These are phyloP conservation scores for Dimocarpus longan DNA, from an alignment of 345 rosid species.

Conservation along the genomic window DNA sequence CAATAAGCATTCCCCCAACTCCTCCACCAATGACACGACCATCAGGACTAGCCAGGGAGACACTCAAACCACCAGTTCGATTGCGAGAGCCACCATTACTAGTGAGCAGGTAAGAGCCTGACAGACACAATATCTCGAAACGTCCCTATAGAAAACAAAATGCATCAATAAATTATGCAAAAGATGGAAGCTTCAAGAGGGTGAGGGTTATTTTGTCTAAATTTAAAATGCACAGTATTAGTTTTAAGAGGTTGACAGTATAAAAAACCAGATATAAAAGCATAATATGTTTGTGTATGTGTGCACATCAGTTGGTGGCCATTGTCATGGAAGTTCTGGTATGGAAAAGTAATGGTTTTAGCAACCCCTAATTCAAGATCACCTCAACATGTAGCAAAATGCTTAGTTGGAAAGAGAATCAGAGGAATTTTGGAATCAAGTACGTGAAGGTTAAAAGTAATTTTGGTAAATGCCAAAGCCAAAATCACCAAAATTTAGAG, in stretches of 20 bases:
- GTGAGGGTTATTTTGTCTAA: background rate
- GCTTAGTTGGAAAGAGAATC: background rate
- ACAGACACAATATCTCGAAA: slow-evolving; percentile 82
- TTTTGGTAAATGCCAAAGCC: background rate
- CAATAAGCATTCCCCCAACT: slow-evolving; percentile 87
- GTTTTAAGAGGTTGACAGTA: background rate
- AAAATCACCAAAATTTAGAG: background rate
- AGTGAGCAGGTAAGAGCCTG: slow-evolving; percentile 68
- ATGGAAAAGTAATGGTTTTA: background rate
- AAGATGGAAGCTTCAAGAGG: background rate
- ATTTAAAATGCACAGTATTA: background rate
- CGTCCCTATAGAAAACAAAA: slow-evolving; percentile 61
- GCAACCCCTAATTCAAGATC: background rate
- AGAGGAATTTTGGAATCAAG: background rate
- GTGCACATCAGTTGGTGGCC: background rate
- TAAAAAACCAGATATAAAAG: background rate
- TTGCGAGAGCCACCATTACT: slow-evolving; percentile 49
- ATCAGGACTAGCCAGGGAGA: slow-evolving; percentile 91
- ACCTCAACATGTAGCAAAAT: background rate
- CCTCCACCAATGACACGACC: slow-evolving; percentile 97
- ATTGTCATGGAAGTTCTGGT: background rate
- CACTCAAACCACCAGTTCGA: slow-evolving; percentile 75
- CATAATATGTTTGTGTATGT: background rate
- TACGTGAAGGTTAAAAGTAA: background rate
- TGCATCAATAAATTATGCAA: slow-evolving; percentile 4